A percentile compares a stretch with the other conserved stretches of the same genome.
phyloP scores from a whole-genome alignment of 2,329 filamentous ascomycete genomes.

The Trematosphaeria pertusa region DNA sequence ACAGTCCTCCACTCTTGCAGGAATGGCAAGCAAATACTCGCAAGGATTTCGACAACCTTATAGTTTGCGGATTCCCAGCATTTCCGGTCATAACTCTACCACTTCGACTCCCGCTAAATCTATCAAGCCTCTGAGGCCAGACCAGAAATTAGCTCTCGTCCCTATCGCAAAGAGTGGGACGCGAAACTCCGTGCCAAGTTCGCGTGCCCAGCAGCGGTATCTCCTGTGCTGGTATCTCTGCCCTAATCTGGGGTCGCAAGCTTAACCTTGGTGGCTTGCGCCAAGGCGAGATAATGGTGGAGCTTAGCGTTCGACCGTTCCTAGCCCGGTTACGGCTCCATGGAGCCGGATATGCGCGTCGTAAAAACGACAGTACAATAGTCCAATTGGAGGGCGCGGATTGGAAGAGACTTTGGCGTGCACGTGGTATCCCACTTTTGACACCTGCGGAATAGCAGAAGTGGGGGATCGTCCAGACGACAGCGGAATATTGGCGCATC shows the following conservation, averaged over 20 bases:
- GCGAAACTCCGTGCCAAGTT: not conserved
- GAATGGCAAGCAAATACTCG: too few species aligned
- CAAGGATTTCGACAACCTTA: too few species aligned
- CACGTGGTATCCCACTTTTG: not conserved
- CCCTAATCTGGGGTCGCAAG: not conserved
- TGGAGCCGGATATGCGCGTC: not conserved
- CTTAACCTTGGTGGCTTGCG: not conserved
- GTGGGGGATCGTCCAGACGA: too few species aligned
- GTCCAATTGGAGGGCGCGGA: too few species aligned
- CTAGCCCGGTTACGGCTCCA: too few species aligned
- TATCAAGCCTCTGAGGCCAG: too few species aligned
- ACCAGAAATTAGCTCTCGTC: not conserved
- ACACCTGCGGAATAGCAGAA: too few species aligned
- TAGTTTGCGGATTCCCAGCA: too few species aligned
- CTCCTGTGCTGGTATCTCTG: not conserved
- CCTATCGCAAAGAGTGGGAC: constrained; percentile 2
- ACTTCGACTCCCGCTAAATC: not conserved
- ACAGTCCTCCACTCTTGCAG: not conserved
- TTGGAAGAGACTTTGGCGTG: too few species aligned
- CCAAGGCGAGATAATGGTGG: constrained; percentile 1
- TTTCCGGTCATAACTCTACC: too few species aligned
- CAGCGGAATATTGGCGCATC: too few species aligned
- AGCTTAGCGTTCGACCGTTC: constrained; percentile 1
- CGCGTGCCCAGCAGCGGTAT: constrained; percentile 2
- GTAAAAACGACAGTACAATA: too few species aligned